These are phyloP conservation scores for Clitopilus hobsonii DNA, from an alignment of 768 basidiomycete genomes.

Conservation along the genomic window DNA sequence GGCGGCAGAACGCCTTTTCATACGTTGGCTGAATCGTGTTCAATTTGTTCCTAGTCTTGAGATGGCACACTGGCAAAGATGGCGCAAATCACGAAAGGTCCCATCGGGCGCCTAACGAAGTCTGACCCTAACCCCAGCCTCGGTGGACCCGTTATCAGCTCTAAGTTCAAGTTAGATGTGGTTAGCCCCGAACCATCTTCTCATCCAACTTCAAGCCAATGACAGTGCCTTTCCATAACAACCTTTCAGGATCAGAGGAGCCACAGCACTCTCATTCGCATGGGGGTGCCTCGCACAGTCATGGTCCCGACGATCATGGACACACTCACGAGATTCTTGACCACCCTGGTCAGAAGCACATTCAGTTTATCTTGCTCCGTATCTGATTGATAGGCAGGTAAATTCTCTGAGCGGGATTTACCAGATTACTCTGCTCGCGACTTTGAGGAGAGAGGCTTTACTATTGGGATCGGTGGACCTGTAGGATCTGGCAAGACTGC, in stretches of 20 bases:
- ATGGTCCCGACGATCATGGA: slow-evolving; percentile 71
- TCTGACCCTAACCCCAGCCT: slow-evolving; percentile 1
- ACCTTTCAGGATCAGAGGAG: slow-evolving; percentile 32
- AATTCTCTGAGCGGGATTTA: slow-evolving; percentile 87
- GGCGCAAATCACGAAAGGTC: too few relatives aligned
- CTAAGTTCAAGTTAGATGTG: too few relatives aligned
- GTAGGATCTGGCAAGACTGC: slow-evolving; percentile 99
- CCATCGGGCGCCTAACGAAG: too few relatives aligned
- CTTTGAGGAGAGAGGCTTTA: slow-evolving; percentile 93
- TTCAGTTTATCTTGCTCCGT: neutral
- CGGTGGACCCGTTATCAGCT: neutral
- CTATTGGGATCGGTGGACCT: slow-evolving; percentile 98
- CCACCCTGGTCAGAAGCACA: slow-evolving; percentile 59
- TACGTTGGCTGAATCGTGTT: slow-evolving; percentile 7
- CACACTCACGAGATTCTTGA: slow-evolving; percentile 95
- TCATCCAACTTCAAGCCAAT: slow-evolving; percentile 23
- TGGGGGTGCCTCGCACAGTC: slow-evolving; percentile 45
- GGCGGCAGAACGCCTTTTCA: slow-evolving; percentile 29
- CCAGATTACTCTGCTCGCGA: slow-evolving; percentile 82
- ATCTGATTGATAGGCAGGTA: slow-evolving; percentile 50
- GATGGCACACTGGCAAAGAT: too few relatives aligned
- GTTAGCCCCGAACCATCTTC: too few relatives aligned
- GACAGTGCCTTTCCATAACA: slow-evolving; percentile 78
- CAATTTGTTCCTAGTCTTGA: too few relatives aligned
- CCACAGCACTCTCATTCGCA: slow-evolving; percentile 46